Evolutionary conservation across 169 alveolate genomes (phyloP), one percentile per base, ranked within the genome.

Genomic region (Eimeria acervulina): DNA sequence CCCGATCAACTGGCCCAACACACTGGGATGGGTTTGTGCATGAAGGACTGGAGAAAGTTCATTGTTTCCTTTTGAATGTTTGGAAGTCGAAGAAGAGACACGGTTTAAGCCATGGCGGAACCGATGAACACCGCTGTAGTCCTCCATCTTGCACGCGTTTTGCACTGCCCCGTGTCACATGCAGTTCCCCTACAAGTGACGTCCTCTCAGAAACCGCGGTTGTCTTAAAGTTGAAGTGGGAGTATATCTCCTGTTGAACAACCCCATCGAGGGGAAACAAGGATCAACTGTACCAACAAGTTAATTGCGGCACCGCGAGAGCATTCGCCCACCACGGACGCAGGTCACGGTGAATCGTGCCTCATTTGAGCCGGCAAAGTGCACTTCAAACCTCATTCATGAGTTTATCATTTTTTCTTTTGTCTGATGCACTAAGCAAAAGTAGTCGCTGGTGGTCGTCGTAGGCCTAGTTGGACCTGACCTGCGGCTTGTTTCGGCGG

Each of bases 401-500:
- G 47, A 15, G 51, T 36, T 36, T 47, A 36, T 36, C 12, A 6
- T 19, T 2, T 47, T 8, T 72, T 72, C 51, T 72, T 72, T 28
- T 38, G 31, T 17, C 40, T 33, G 83, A 72, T 47, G 51, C 52
- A 19, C 40, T 33, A 6, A 72, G 51, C 31, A 36, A 33, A 15
- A 47, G 51, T 19, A 72, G 36, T 36, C 83, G 51, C 52, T 4
- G 83, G 83, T 36, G 47, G 83, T 36, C 83, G 28, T 66, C 42
- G 44, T 40, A 66, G 31, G 42, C 78, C 78, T 42, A 66, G 40
- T 19, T 36, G 47, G 83, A 33, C 83, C 31, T 72, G 47, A 15
- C 51, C 83, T 36, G 83, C 83, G 31, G 83, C 83, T 72, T 13
- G 83, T 72, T 72, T 72, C 52, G 83, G 83, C 83, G 51, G 52